Percentiles rank a stretch among this genome's conserved stretches.
Conservation (phyloP, 306 rosid genomes). For the Mimosa pudica region DNA sequence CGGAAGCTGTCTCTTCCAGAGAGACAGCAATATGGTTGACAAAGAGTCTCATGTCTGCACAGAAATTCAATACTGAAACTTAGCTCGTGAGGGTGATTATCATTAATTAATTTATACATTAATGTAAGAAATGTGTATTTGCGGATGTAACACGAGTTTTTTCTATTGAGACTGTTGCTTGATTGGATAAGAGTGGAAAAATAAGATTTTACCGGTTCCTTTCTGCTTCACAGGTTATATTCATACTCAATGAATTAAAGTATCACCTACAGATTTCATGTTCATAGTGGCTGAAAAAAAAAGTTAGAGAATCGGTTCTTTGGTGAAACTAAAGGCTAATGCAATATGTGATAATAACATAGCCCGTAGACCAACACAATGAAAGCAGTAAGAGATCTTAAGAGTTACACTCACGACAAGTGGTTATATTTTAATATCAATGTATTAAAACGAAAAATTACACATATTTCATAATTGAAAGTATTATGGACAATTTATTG, state of each 20-base stretch:
- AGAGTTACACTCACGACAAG: background rate
- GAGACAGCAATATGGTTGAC: constrained; percentile 95
- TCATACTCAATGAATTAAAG: constrained; percentile 40
- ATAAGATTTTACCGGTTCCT: constrained; percentile 41
- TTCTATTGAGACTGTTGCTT: constrained; percentile 40
- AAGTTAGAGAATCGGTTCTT: background rate
- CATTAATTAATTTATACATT: constrained; percentile 38
- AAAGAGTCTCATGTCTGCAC: constrained; percentile 79
- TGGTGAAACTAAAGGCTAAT: too few relatives aligned
- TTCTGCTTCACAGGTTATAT: constrained; percentile 28
- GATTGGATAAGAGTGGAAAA: constrained; percentile 45
- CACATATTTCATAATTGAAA: background rate
- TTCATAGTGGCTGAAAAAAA: background rate
- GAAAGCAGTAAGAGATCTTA: background rate
- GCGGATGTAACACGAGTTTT: constrained; percentile 33
- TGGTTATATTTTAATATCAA: background rate
- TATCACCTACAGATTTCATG: constrained; percentile 14
- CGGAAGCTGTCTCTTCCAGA: constrained; percentile 84
- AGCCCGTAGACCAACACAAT: too few relatives aligned
- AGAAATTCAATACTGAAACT: constrained; percentile 54
- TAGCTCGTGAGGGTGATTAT: constrained; percentile 33
- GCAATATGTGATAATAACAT: too few relatives aligned
- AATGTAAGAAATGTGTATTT: constrained; percentile 36
- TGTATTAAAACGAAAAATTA: background rate
- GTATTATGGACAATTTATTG: background rate